Evolutionary conservation across 352 stramenopile genomes (phyloP).

Genomic region (Nothophytophthora sp.): DNA sequence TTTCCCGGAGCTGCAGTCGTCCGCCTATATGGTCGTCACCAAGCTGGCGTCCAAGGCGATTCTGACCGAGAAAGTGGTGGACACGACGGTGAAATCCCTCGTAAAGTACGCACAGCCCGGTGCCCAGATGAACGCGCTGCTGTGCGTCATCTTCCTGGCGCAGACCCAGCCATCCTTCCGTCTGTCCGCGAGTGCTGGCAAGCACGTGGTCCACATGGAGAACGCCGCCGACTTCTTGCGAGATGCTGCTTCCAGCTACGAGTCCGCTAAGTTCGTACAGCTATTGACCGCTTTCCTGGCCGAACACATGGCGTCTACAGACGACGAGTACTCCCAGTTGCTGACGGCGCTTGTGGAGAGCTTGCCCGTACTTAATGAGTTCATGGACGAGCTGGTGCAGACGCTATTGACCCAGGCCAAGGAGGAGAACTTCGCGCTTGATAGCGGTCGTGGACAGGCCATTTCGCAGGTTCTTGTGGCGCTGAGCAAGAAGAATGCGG

Average conservation of each 20-base stretch:
- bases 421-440: slow-evolving; percentile 34
- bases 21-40: slow-evolving; percentile 85
- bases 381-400: slow-evolving; percentile 51
- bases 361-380: slow-evolving; percentile 45
- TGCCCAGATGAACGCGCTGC: slow-evolving; percentile 69
- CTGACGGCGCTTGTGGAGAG: slow-evolving; percentile 42
- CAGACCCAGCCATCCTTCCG: slow-evolving; percentile 73
- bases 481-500: slow-evolving; percentile 65
- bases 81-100: slow-evolving; percentile 71
- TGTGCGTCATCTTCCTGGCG: slow-evolving; percentile 76
- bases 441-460: slow-evolving; percentile 42
- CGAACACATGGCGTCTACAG: slow-evolving; percentile 29
- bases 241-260: slow-evolving; percentile 71
- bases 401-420: slow-evolving; percentile 49
- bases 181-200: slow-evolving; percentile 53
- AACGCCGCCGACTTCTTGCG: slow-evolving; percentile 64
- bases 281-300: slow-evolving; percentile 55
- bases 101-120: slow-evolving; percentile 73
- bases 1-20: slow-evolving; percentile 78
- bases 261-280: slow-evolving; percentile 70
- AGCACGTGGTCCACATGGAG: slow-evolving; percentile 68
- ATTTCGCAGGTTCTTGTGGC: slow-evolving; percentile 44
- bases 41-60: slow-evolving; percentile 84
- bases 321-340: slow-evolving; percentile 43
- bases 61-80: slow-evolving; percentile 70